These are phyloP conservation scores for Chaetoceros tenuissimus DNA, from an alignment of 108 stramenopile genomes.

Conservation along the genomic window DNA sequence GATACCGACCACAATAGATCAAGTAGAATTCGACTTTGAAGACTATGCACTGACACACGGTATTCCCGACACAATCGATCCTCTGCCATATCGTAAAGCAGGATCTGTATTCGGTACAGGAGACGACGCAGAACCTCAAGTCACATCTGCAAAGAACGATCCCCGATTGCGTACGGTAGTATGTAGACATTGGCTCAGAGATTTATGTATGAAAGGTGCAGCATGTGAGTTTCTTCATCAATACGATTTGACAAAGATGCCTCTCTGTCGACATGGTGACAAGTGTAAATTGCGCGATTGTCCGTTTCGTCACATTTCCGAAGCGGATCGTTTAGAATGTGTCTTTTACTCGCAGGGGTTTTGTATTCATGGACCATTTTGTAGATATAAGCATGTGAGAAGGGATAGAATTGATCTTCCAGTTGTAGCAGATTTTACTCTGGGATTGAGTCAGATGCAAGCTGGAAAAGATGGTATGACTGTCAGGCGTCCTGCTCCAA, in stretches of 20 bases:
- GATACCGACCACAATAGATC: constrained; percentile 31
- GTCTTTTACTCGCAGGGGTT: constrained; percentile 92
- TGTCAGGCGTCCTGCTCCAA: constrained; percentile 55
- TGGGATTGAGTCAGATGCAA: constrained; percentile 86
- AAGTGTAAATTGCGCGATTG: constrained; percentile 87
- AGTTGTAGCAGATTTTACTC: constrained; percentile 74
- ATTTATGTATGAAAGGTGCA: constrained; percentile 92
- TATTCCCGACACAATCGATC: constrained; percentile 85
- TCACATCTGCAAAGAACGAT: constrained; percentile 79
- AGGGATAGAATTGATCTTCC: constrained; percentile 65
- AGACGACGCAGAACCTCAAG: constrained; percentile 54
- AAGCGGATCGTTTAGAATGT: constrained; percentile 86
- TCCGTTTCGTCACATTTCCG: constrained; percentile 86
- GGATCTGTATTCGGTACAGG: constrained; percentile 78
- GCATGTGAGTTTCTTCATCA: constrained; percentile 92
- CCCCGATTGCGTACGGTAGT: constrained; percentile 89
- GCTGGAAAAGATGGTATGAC: constrained; percentile 61
- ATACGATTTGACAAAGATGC: constrained; percentile 89
- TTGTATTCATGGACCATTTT: constrained; percentile 89
- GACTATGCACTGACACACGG: constrained; percentile 76
- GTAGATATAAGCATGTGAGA: constrained; percentile 82
- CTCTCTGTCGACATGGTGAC: constrained; percentile 84
- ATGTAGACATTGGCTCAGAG: constrained; percentile 92
- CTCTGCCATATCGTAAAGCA: constrained; percentile 80
- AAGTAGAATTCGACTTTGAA: constrained; percentile 83